These are phyloP conservation scores for Entonaema liquescens DNA, from an alignment of 495 filamentous ascomycete species.

Conservation along the genomic window DNA sequence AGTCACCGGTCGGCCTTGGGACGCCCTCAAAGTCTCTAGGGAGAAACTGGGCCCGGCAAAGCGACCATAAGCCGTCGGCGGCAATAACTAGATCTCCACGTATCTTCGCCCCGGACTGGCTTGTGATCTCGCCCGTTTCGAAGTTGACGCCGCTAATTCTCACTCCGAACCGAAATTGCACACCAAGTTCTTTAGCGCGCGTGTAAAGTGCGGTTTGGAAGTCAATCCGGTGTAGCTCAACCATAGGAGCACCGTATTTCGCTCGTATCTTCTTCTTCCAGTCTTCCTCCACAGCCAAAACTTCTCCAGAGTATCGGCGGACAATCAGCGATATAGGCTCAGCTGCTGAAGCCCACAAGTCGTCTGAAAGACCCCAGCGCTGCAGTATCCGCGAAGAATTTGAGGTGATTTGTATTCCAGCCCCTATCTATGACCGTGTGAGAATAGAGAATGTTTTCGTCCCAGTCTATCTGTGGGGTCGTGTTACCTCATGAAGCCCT, in stretches of 20 bases:
- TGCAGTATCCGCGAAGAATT: conserved; percentile 56
- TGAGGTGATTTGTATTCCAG: conserved; percentile 57
- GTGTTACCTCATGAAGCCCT: conserved; percentile 43
- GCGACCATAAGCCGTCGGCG: conserved; percentile 63
- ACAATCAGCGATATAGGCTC: conserved; percentile 34
- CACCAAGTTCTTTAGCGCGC: conserved; percentile 48
- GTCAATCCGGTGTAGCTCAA: conserved; percentile 57
- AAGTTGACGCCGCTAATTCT: conserved; percentile 54
- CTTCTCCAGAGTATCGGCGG: conserved; percentile 48
- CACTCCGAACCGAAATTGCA: conserved; percentile 44
- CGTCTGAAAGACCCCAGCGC: conserved; percentile 56
- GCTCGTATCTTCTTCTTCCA: conserved; percentile 42
- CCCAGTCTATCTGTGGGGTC: background rate
- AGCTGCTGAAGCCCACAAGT: conserved; percentile 47
- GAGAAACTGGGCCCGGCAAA: conserved; percentile 52
- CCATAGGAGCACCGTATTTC: conserved; percentile 52
- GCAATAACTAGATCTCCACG: conserved; percentile 59
- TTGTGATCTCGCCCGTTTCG: conserved; percentile 45
- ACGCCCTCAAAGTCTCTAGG: conserved; percentile 49
- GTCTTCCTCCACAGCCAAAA: conserved; percentile 44
- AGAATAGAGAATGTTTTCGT: background rate
- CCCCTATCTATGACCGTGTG: conserved; percentile 47
- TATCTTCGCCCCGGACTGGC: conserved; percentile 43
- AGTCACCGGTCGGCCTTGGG: conserved; percentile 60
- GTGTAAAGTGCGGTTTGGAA: conserved; percentile 51